Percentiles rank a stretch among this genome's conserved stretches.
Conservation (phyloP, 192 early-diverging fungal species). For the Linnemannia hyalina region DNA sequence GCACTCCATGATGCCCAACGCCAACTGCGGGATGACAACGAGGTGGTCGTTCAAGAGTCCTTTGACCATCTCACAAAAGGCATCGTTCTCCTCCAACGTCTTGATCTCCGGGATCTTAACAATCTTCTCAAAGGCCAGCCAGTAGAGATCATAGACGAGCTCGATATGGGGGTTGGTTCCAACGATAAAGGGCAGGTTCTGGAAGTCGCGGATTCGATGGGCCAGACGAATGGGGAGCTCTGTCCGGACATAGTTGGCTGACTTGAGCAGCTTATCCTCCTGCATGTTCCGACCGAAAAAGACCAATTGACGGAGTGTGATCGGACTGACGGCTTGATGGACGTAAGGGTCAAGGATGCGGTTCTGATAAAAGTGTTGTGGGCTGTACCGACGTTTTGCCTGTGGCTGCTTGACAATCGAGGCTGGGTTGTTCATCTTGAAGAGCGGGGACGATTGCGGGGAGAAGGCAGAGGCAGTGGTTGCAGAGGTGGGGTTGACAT, state of each 20-base stretch:
- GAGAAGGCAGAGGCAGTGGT: neutral
- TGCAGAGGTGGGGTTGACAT: neutral
- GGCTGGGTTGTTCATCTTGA: conserved; percentile 19
- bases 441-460: conserved; percentile 35
- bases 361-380: conserved; percentile 93
- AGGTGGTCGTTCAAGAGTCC: conserved; percentile 82
- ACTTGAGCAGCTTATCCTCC: conserved; percentile 83
- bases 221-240: conserved; percentile 93
- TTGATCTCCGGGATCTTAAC: conserved; percentile 78
- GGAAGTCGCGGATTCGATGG: conserved; percentile 93
- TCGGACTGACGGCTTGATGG: conserved; percentile 78
- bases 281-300: conserved; percentile 92
- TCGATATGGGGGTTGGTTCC: conserved; percentile 94
- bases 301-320: conserved; percentile 92
- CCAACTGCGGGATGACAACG: conserved; percentile 90
- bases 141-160: conserved; percentile 89
- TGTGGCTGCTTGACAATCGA: conserved; percentile 32
- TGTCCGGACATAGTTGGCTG: conserved; percentile 91
- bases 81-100: conserved; percentile 84
- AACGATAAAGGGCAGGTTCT: conserved; percentile 92
- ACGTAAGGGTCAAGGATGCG: conserved; percentile 89
- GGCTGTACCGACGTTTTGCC: conserved; percentile 15
- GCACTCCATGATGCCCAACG: conserved; percentile 88
- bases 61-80: conserved; percentile 84
- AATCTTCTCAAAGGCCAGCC: conserved; percentile 92